Base-by-base conservation (phyloP, 2,329 filamentous ascomycete species). In the Dichotomopilus funicola region DNA sequence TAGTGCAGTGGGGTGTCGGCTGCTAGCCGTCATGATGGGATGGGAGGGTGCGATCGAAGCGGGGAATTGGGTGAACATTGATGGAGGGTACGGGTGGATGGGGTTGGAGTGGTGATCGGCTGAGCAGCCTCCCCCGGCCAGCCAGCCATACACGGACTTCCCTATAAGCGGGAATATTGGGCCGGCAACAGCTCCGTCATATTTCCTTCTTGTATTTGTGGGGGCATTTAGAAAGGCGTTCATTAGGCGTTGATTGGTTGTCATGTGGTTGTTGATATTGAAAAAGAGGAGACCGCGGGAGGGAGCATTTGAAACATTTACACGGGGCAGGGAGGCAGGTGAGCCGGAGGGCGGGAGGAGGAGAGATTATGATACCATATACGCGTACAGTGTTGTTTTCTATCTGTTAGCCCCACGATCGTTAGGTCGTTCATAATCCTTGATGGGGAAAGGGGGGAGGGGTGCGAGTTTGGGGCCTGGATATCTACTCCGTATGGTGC, bases 11-110 rank as follows among this genome's bases (percentile, higher is more conserved):
- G 82, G 82, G 0, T 95, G 90, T 68, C 79, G 88, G 27, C 65
- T 95, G 52, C 68, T 95, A 59, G 90, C 82, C 2, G 88, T 95
- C 42, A 91, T 95, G 85, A 83, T 94, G 83, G 90, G 90, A 0
- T 91, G 88, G 88, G 86, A 91, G 40, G 77, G 75, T 35, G 82
- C 79, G 5, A 77, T 90, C 58, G 74, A 74, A 37, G 69, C 76
- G 13, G 78, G 76, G 1, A 75, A 77, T 45, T 95, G 89, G 88
- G 76, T 82, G 56, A 95, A 95, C 70, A 80, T 95, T n/a, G 88
- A 92, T 67, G 86, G 86, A 1, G 78, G 78, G 10, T 83, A 79
- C 62, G 75, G 76, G 10, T 89, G 87, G 87, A 77, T 70, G 6
- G 78, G 74, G 11, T 68, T 63, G 8, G 57, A 50, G 38, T 53